Conservation (phyloP, 176 grass and related monocot genomes). For the Avena sativa region DNA sequence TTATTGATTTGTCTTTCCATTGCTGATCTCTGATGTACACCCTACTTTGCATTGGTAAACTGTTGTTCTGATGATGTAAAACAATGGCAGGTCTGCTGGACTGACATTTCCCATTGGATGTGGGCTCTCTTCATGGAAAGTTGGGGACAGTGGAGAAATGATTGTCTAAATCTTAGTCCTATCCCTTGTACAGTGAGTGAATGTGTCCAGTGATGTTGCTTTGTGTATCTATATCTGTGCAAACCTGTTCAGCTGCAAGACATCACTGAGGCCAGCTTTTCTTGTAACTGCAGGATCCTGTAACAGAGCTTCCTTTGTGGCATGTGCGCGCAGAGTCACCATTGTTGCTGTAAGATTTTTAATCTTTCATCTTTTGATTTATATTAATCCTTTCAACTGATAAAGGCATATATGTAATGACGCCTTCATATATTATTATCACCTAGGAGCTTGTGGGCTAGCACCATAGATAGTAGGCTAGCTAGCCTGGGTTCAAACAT, state of each 20-base stretch:
- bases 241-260: not conserved
- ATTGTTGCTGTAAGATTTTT: conserved; percentile 70
- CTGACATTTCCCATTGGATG: conserved; percentile 91
- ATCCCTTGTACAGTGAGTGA: conserved; percentile 76
- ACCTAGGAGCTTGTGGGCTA: not conserved
- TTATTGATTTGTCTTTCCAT: conserved; percentile 1
- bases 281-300: conserved; percentile 81
- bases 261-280: conserved; percentile 46
- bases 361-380: conserved; percentile 2
- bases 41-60: conserved; percentile 17
- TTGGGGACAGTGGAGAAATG: conserved; percentile 88
- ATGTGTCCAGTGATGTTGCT: conserved; percentile 1
- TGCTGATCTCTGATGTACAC: conserved; percentile 1
- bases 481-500: not conserved
- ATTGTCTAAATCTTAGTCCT: conserved; percentile 79
- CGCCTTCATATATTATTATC: conserved; percentile 10
- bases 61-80: conserved; percentile 12
- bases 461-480: conserved; percentile 10
- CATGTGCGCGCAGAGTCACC: conserved; percentile 62
- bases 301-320: conserved; percentile 88
- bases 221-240: conserved; percentile 2
- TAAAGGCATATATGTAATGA: conserved; percentile 17
- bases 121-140: conserved; percentile 85
- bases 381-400: conserved; percentile 9
- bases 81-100: conserved; percentile 72